Percentiles rank a stretch among this genome's conserved stretches.
These are phyloP conservation scores for Pedinophyceae sp. DNA, from an alignment of 139 green algal genomes.

Conservation along the genomic window DNA sequence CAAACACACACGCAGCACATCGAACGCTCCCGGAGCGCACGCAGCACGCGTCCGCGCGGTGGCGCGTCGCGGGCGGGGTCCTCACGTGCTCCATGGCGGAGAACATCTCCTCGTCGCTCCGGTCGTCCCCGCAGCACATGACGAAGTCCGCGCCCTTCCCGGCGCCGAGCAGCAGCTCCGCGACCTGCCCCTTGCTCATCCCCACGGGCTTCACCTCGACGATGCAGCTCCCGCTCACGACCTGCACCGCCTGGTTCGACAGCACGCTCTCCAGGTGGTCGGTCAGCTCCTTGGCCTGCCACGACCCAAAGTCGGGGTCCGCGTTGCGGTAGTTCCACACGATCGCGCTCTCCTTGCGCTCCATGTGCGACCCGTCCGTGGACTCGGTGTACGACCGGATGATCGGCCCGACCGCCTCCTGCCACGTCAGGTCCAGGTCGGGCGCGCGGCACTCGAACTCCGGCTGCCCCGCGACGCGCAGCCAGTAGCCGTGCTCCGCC, in stretches of 20 bases:
- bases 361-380: slow-evolving; percentile 84
- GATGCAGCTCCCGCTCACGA: slow-evolving; percentile 55
- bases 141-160: slow-evolving; percentile 54
- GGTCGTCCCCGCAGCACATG: slow-evolving; percentile 94
- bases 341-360: slow-evolving; percentile 77
- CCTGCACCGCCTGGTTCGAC: slow-evolving; percentile 72
- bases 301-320: slow-evolving; percentile 90
- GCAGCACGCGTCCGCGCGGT: too few relatives aligned
- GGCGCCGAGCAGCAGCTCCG: slow-evolving; percentile 47
- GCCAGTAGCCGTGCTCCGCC: slow-evolving; percentile 88
- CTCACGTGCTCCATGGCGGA: slow-evolving; percentile 57
- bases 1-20: background rate
- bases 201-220: slow-evolving; percentile 86
- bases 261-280: slow-evolving; percentile 95
- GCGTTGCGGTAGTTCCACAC: slow-evolving; percentile 91
- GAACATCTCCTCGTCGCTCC: slow-evolving; percentile 98
- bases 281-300: slow-evolving; percentile 93
- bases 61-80: too few relatives aligned
- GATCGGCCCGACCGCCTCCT: slow-evolving; percentile 12
- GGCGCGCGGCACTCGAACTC: slow-evolving; percentile 23
- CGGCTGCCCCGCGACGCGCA: slow-evolving; percentile 11
- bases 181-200: slow-evolving; percentile 59
- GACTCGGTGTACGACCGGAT: slow-evolving; percentile 68
- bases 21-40: too few relatives aligned
- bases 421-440: slow-evolving; percentile 42